phyloP scores from a whole-genome alignment of 352 stramenopile genomes.

The Blastocystis sp. region DNA sequence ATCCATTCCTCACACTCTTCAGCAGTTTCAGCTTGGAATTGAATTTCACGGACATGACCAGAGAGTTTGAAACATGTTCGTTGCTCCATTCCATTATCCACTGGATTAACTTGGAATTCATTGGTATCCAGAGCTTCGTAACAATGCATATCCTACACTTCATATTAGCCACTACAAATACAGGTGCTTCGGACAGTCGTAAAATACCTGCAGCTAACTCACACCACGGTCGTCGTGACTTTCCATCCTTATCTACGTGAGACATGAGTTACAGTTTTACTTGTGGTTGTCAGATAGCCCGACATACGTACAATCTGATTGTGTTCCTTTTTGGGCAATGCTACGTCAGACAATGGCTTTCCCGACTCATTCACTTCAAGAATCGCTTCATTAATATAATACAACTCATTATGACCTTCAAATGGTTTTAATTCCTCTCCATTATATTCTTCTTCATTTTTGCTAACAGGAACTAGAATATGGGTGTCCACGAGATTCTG shows the following conservation, averaged over 20 bases:
- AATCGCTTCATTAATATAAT: slow-evolving; percentile 31
- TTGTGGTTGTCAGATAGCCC: slow-evolving; percentile 34
- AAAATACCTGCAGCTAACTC: slow-evolving; percentile 33
- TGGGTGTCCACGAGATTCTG: slow-evolving; percentile 6
- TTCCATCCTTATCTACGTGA: slow-evolving; percentile 45
- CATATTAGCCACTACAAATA: neutral
- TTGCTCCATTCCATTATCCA: slow-evolving; percentile 4
- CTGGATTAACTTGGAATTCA: slow-evolving; percentile 1
- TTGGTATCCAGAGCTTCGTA: slow-evolving; percentile 33
- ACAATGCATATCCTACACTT: neutral
- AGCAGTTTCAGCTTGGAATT: slow-evolving; percentile 24
- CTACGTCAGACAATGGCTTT: neutral
- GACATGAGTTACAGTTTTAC: neutral
- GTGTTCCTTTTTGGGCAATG: slow-evolving; percentile 12
- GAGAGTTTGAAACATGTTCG: neutral
- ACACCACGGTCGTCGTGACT: slow-evolving; percentile 33
- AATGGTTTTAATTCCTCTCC: neutral
- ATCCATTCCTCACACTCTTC: slow-evolving; percentile 56
- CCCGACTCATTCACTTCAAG: neutral
- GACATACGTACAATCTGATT: slow-evolving; percentile 54
- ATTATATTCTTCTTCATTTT: neutral
- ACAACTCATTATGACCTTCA: slow-evolving; percentile 10
- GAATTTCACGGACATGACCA: slow-evolving; percentile 27
- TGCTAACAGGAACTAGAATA: neutral
- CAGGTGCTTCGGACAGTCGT: neutral